Conservation (phyloP, 2,329 filamentous ascomycete genomes). For the Xylaria polymorpha region DNA sequence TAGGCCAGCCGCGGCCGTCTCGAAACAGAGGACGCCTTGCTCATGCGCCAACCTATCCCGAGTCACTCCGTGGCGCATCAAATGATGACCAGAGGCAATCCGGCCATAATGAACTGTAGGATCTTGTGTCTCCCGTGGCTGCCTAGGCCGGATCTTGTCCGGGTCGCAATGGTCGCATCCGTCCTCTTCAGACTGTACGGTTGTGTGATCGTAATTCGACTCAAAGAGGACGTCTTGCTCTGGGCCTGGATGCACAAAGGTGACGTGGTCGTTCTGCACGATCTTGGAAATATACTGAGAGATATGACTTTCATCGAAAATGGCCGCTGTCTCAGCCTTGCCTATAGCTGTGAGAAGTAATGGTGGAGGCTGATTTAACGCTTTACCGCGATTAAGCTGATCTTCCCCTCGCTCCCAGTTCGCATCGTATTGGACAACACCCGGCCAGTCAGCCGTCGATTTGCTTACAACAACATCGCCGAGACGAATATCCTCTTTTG, state of each 20-base stretch:
- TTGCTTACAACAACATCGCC: constrained; percentile 31
- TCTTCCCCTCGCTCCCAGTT: not conserved
- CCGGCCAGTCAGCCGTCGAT: not conserved
- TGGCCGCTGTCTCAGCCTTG: constrained; percentile 4
- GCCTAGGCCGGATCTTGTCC: not conserved
- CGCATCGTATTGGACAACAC: constrained; percentile 20
- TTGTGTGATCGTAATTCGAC: constrained; percentile 6
- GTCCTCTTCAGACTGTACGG: not conserved
- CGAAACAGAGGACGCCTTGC: constrained; percentile 17
- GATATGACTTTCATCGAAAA: constrained; percentile 18
- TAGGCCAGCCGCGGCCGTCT: constrained; percentile 9
- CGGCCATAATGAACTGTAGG: constrained; percentile 13
- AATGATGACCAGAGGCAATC: constrained; percentile 2
- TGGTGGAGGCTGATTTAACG: not conserved
- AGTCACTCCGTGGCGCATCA: not conserved
- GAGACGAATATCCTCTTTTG: constrained; percentile 18
- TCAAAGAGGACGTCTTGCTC: constrained; percentile 26
- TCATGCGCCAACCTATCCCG: constrained; percentile 6
- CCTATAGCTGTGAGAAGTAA: constrained; percentile 12
- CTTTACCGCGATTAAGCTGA: not conserved
- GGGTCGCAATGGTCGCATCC: constrained; percentile 9
- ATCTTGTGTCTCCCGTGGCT: not conserved
- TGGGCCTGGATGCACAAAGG: constrained; percentile 9
- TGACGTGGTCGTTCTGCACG: not conserved
- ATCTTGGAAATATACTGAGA: constrained; percentile 15